Evolutionary conservation across 176 grass and related monocot genomes (phyloP), one percentile per base, ranked within the genome.

Genomic region (Raddia guianensis): DNA sequence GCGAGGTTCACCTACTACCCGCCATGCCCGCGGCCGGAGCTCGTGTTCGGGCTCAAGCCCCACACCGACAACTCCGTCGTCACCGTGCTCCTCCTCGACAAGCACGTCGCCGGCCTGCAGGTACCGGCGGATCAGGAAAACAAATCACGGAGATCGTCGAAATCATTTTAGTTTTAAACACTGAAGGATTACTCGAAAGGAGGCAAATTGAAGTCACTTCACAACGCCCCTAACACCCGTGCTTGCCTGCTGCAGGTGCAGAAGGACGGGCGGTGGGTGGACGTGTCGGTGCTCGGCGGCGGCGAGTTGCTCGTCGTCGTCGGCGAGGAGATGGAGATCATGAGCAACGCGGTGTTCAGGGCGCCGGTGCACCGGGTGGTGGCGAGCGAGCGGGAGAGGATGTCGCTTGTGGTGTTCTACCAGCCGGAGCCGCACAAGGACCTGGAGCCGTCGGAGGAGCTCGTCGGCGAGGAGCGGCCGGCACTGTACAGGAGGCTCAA

Each of bases 61-160:
- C 91, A 93, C 73, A 81, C 91, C 6, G 91, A 93, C 56, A 89
- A 77, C 87, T 81, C 87, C 60, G 84, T 78, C n/a, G 55, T 93
- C 68, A 87, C 87, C n/a, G 65, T 87, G 2, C 76, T 93, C 45
- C 73, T 93, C 59, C 72, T 83, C 2, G 91, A 93, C 77, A 84
- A 62, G 51, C 53, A 85, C 48, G 87, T 90, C 19, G 81, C 59
- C 43, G 91, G 87, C 8, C 87, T 93, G 43, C 84, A 93, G 27
- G 27, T 27, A 27, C 0, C 27, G 27, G 27, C 27, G 27, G 27
- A 27, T 27, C 27, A 27, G 27, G 27, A 27, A 27, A 27, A 27
- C 27, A 27, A 27, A 1, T 27, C 27, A 27, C 27, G 27, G 27
- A 27, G 27, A 27, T 27, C 27, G 27, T 27, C 27, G 27, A 27